Conservation (phyloP, 441 rosid genomes). For the Manihot esculenta region DNA sequence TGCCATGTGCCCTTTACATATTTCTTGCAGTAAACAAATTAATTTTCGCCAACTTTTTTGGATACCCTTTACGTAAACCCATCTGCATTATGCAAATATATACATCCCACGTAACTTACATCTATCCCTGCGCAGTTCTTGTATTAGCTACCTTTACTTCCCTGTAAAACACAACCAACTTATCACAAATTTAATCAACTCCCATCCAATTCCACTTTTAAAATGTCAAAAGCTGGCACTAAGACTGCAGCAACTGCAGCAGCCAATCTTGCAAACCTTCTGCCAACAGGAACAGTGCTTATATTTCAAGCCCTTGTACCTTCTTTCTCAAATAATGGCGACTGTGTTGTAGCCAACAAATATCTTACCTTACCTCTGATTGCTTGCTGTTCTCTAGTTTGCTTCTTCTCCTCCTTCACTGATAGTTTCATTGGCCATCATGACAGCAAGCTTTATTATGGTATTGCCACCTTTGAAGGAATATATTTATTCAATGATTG, state of each 20-base stretch:
- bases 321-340: constrained; percentile 20
- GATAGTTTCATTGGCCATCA: constrained; percentile 38
- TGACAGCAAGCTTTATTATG: constrained; percentile 35
- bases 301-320: constrained; percentile 15
- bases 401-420: constrained; percentile 54
- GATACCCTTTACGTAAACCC: no score
- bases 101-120: no score
- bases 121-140: no score
- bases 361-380: constrained; percentile 29
- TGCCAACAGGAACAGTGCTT: constrained; percentile 29
- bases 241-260: constrained; percentile 20
- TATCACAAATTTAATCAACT: no score
- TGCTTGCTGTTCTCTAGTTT: constrained; percentile 24
- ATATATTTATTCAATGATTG: constrained; percentile 35
- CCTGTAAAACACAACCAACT: no score
- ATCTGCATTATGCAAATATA: no score
- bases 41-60: no score
- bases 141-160: no score
- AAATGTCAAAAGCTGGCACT: not conserved
- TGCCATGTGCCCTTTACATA: no score
- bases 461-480: constrained; percentile 39
- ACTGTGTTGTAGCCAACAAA: constrained; percentile 8
- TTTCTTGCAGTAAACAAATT: no score
- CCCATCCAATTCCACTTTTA: not conserved
- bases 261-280: constrained; percentile 36